Evolutionary conservation across 805 yeast species (phyloP), one percentile per base, ranked within the genome.

Genomic region (Yamadazyma sp.): DNA sequence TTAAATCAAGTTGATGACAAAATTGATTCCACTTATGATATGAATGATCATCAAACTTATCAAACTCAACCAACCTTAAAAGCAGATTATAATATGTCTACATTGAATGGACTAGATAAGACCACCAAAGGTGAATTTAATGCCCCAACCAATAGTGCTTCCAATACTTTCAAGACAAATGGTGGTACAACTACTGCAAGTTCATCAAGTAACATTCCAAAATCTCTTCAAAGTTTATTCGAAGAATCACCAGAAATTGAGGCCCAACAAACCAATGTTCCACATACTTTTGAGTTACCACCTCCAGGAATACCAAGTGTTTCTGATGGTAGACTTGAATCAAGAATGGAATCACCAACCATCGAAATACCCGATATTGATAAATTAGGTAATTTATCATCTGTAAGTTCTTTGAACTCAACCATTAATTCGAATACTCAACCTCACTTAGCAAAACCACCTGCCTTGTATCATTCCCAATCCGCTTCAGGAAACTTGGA

Each of bases 291-390:
- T 34, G 36, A 42, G 13, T 20, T 44, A 7, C 45, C 48, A 7
- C 43, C 42, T 18, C 43, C 48, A n/a, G 40, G 40, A 3, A 18
- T 28, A 8, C 14, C 16, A 6, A 7, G 23, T 7, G 6, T 23
- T 19, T 21, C 33, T 14, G 30, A 30, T 4, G 20, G 34, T 7
- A 27, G 21, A 23, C 23, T 46, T 12, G 35, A 26, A n/a, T 14
- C 27, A 18, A 52, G 76, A 25, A 63, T 65, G 12, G 70, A 75
- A 7, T 74, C 83, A 0, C 82, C 86, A 2, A 68, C 82, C 2
- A 74, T 73, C 19, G 89, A 82, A 52, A 84, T 83, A 27, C 91
- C 91, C 4, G 78, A 72, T 43, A 76, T 80, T 73, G 81, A 75
- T 32, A 58, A 58, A 21, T 36, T 65, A 28, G 52, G 60, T 6